Evolutionary conservation across 176 grass and related monocot species (phyloP).

Genomic region (Carex cristatella): DNA sequence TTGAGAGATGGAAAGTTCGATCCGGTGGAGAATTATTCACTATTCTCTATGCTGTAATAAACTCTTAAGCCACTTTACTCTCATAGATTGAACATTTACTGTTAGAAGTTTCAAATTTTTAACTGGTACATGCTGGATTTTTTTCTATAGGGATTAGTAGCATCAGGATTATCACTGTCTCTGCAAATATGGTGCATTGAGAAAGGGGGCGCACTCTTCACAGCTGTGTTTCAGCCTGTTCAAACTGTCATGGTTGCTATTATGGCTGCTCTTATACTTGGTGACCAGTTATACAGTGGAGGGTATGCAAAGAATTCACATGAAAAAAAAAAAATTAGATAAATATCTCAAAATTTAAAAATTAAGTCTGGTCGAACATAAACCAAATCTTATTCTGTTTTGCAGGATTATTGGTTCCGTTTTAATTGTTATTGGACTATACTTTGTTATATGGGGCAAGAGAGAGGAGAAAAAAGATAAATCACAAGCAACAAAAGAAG

Average conservation of each 20-base stretch:
- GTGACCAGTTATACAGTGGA: conserved; percentile 60
- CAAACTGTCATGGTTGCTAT: conserved; percentile 56
- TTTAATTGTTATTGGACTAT: conserved; percentile 51
- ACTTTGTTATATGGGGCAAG: conserved; percentile 65
- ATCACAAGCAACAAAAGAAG: conserved; percentile 17
- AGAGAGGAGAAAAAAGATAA: conserved; percentile 41
- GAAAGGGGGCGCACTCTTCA: conserved; percentile 62
- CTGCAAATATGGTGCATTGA: conserved; percentile 76
- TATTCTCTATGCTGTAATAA: conserved; percentile 67
- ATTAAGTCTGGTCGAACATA: background rate
- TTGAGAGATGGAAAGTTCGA: conserved; percentile 49
- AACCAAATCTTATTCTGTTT: conserved; percentile 9
- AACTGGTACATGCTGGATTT: background rate
- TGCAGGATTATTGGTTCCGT: conserved; percentile 45
- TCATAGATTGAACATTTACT: background rate
- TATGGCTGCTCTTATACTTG: conserved; percentile 48
- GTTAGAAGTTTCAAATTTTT: background rate
- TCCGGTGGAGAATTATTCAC: conserved; percentile 57
- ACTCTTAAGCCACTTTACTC: background rate
- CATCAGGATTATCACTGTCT: conserved; percentile 52
- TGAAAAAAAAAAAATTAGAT: background rate
- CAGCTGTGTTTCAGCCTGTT: conserved; percentile 61
- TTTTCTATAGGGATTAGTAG: conserved; percentile 41
- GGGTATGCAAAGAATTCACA: conserved; percentile 33
- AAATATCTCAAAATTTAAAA: background rate